A percentile compares a stretch with the other conserved stretches of the same genome.
Evolutionary conservation across 805 yeast species (phyloP).

Genomic region (Ogataea neopini): DNA sequence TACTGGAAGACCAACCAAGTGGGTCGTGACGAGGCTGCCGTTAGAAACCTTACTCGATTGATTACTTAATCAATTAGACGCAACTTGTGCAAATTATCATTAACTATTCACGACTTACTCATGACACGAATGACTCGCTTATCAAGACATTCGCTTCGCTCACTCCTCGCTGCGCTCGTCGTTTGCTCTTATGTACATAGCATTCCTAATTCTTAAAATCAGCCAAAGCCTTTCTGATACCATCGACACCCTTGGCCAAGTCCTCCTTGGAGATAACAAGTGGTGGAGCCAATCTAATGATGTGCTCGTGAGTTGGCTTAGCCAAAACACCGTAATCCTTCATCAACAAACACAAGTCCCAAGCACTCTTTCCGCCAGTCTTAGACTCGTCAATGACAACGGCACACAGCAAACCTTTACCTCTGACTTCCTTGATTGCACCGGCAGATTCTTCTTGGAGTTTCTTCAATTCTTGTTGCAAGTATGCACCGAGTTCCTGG

Average conservation of each 20-base stretch:
- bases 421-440: slow-evolving; percentile 65
- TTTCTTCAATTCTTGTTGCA: slow-evolving; percentile 58
- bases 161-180: no score
- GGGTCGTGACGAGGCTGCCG: no score
- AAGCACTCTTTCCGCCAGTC: slow-evolving; percentile 88
- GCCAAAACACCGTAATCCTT: slow-evolving; percentile 88
- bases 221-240: slow-evolving; percentile 61
- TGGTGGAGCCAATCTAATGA: slow-evolving; percentile 95
- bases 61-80: no score
- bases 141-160: no score
- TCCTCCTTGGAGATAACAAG: slow-evolving; percentile 88
- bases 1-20: slow-evolving; percentile 37
- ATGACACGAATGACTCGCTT: no score
- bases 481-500: slow-evolving; percentile 62
- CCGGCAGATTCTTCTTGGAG: slow-evolving; percentile 55
- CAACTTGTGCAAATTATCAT: no score
- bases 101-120: no score
- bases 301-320: slow-evolving; percentile 95
- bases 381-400: slow-evolving; percentile 84
- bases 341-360: slow-evolving; percentile 93
- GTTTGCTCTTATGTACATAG: slow-evolving; percentile 53
- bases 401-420: slow-evolving; percentile 85
- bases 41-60: no score
- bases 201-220: slow-evolving; percentile 23
- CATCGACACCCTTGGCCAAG: slow-evolving; percentile 73